Evolutionary conservation across 441 rosid genomes (phyloP), one percentile per base, ranked within the genome.

Genomic region (Erysimum pusillum): DNA sequence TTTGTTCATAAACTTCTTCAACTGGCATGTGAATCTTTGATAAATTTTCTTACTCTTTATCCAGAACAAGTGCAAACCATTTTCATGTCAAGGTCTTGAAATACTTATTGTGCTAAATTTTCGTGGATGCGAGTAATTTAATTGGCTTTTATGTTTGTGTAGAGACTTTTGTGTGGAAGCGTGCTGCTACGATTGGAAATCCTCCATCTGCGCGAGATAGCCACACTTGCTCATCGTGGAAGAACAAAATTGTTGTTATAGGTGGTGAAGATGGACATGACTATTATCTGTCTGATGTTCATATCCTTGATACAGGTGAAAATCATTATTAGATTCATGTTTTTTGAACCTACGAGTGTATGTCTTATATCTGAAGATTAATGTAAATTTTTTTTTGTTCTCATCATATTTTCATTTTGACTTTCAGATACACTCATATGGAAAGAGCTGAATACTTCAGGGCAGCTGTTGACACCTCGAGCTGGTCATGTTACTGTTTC

Each of bases 211-310:
- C 91, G 6, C 92, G 99, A 36, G 99, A 93, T 80, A 89, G 99
- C 82, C 99, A 96, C 79, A 84, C 91, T 76, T 96, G 98, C 83
- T 89, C 99, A 57, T 88, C 97, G 71, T 96, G 98, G 98, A 90
- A 86, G 84, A 89, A 87, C 84, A 90, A 88, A 71, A 79, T 96
- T 34, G 83, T 96, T 69, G 92, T 96, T 51, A 83, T 93, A 63
- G 99, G 99, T 58, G 98, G 98, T 62, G 98, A 93, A 90, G 95
- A 96, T 86, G 95, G 91, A 12, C 88, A 87, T 77, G 97, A 93
- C 84, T 90, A 86, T 76, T 96, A 90, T 80, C 78, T 93, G 77
- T 91, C 97, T 28, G 98, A 96, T 85, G 99, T 91, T 42, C 96
- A 96, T 82, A 80, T 96, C 75, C 91, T 96, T 77, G 97, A 96